These are phyloP conservation scores for Lyophyllum atratum DNA, from an alignment of 768 basidiomycete species.

Conservation along the genomic window DNA sequence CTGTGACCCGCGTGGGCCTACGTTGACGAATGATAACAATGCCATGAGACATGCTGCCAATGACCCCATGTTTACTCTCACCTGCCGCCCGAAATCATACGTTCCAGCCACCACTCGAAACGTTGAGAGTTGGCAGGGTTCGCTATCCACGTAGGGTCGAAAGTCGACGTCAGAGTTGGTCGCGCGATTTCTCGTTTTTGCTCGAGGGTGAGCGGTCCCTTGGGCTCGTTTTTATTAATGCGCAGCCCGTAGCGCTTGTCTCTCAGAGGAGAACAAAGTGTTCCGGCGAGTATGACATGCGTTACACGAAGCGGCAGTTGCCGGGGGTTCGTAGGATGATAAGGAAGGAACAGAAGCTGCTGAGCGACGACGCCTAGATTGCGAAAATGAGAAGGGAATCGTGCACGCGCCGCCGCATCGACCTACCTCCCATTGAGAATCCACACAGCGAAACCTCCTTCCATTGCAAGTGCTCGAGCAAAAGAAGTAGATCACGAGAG, in stretches of 20 bases:
- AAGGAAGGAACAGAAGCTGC: conserved; percentile 47
- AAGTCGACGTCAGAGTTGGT: conserved; percentile 27
- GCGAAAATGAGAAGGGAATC: background rate
- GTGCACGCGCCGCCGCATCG: background rate
- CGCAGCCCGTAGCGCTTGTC: conserved; percentile 28
- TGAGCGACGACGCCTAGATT: conserved; percentile 41
- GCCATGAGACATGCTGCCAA: background rate
- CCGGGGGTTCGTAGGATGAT: conserved; percentile 33
- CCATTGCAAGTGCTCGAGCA: conserved; percentile 42
- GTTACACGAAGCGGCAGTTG: conserved; percentile 41
- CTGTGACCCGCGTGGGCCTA: conserved; percentile 32
- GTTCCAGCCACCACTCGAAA: conserved; percentile 25
- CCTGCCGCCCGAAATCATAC: conserved; percentile 25
- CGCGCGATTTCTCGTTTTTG: conserved; percentile 32
- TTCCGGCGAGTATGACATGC: conserved; percentile 42
- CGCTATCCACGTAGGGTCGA: conserved; percentile 37
- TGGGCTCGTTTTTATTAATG: conserved; percentile 14
- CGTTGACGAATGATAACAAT: background rate
- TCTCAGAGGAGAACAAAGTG: conserved; percentile 22
- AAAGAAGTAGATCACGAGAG: conserved; percentile 41
- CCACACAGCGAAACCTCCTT: conserved; percentile 44
- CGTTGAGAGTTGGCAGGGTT: conserved; percentile 28
- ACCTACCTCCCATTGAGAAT: conserved; percentile 54
- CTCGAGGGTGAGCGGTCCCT: conserved; percentile 23
- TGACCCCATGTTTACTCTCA: conserved; percentile 2